Base-by-base conservation (phyloP, 805 yeast genomes). In the Hanseniaspora taiwanica region DNA sequence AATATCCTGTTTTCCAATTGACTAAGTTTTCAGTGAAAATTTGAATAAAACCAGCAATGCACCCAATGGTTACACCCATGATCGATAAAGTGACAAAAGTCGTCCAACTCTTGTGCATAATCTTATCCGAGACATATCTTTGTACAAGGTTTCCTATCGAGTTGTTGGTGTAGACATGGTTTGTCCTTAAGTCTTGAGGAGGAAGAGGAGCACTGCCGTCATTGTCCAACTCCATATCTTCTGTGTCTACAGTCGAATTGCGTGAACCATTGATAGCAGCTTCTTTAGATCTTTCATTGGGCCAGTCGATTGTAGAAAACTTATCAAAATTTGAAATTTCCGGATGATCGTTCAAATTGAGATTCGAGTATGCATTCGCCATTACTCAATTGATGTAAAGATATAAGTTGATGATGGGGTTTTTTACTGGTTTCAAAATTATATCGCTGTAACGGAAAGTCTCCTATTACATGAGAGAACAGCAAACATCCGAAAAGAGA, bases 1-100 rank as follows among this genome's bases (percentile, higher is more conserved):
- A 91, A 58, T 78, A 74, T 0, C 98, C 98, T 2, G 72, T 62
- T 45, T 85, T 74, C 45, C 86, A 58, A 51, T 79, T 79, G 2
- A 85, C 80, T n/a, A 91, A 60, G 72, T 87, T 85, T 39, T 84
- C 89, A 0, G 97, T 85, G 14, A 85, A 68, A 14, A 89, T 72
- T 51, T 83, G 86, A 40, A 91, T 62, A 14, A 72, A 66, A 0
- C 85, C 94, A 0, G 98, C 97, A 29, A 85, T 78, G 2, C 72
- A 51, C 3, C 99, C 99, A 40, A 87, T 80, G 3, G 69, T 46
- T 1, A 78, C 54, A 0, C 97, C 99, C 44, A 85, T 82, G 2
- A 69, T 48, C 0, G 87, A 79, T 27, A 91, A 62, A 0, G 81
- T 79, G 1, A 85, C 51, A 81, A 96, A 85, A 1, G 60, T 55